Base-by-base conservation (phyloP, 768 basidiomycete species). In the Pisolithus marmoratus region DNA sequence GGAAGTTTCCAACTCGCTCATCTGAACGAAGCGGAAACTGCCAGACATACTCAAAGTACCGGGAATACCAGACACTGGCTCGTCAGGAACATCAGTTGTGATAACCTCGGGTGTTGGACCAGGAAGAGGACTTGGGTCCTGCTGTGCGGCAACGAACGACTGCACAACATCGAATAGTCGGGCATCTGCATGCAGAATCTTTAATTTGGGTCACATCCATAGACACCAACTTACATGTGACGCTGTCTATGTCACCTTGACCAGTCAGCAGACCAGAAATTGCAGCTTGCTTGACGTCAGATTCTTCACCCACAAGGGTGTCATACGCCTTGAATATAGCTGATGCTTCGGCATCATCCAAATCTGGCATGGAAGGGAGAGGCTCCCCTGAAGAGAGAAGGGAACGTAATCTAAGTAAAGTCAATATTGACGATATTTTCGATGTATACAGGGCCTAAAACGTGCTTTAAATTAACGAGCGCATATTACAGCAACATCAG, bases 21-120 rank as follows among this genome's bases (percentile, higher is more conserved):
- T 85, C 66, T 89, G 84, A 72, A 92, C 85, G 67, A 91, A 92
- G 60, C 79, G 81, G 76, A 90, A 85, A 67, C 82, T 79, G 50
- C 76, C 75, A 0, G 82, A 72, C 68, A 63, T 58, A 67, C 66
- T 59, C 68, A 61, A 45, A 55, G 59, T 41, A 24, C 63, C 64
- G 14, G 79, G 72, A 41, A 80, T 67, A 50, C 71, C 77, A 46
- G 72, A 67, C 36, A 77, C 72, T 27, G 65, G 56, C 6, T 27
- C 52, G n/a, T 48, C 38, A 36, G 23, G 37, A 41, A 67, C 66
- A 31, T 55, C 55, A 20, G 52, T 51, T 3, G 56, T 57, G 14
- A 65, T 57, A 24, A 59, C 52, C 36, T 74, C 55, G 29, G 65
- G 56, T 31, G 64, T 63, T 40, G 65, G 60, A 24, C 68, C 60